These are phyloP conservation scores for Penicillium sp. DNA, from an alignment of 2,329 filamentous ascomycete genomes.

Conservation along the genomic window DNA sequence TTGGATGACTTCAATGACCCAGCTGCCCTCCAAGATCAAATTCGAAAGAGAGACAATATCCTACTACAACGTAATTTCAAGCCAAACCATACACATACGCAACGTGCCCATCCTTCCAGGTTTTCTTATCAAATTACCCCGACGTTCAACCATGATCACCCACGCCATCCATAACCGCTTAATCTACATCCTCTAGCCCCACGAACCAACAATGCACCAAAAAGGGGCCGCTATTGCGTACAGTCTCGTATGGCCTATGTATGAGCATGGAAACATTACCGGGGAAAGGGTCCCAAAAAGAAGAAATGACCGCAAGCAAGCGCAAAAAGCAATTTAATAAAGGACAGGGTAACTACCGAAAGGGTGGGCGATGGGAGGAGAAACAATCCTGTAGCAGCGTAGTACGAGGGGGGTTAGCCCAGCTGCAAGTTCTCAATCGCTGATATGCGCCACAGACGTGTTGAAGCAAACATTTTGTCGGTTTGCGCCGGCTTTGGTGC, in stretches of 20 bases:
- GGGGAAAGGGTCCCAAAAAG: background rate
- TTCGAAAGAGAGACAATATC: background rate
- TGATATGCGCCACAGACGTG: constrained; percentile 14
- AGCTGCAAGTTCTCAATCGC: constrained; percentile 12
- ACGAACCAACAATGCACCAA: background rate
- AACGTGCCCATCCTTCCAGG: background rate
- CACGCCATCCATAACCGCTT: background rate
- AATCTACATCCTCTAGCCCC: background rate
- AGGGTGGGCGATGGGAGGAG: background rate
- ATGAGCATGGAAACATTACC: too few species aligned
- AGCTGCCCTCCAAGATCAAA: background rate
- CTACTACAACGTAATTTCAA: background rate
- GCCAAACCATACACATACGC: background rate
- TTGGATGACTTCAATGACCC: background rate
- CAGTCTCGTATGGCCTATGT: too few species aligned
- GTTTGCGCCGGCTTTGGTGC: background rate
- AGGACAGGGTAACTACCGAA: background rate
- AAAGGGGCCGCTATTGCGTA: background rate
- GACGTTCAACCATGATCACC: background rate
- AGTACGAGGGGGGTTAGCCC: background rate
- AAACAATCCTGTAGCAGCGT: background rate
- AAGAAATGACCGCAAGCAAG: background rate
- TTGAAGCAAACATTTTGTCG: constrained; percentile 6
- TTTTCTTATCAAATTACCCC: background rate
- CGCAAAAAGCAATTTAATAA: background rate